These are phyloP conservation scores for Pichia cabralensis DNA, from an alignment of 805 yeast species.

Conservation along the genomic window DNA sequence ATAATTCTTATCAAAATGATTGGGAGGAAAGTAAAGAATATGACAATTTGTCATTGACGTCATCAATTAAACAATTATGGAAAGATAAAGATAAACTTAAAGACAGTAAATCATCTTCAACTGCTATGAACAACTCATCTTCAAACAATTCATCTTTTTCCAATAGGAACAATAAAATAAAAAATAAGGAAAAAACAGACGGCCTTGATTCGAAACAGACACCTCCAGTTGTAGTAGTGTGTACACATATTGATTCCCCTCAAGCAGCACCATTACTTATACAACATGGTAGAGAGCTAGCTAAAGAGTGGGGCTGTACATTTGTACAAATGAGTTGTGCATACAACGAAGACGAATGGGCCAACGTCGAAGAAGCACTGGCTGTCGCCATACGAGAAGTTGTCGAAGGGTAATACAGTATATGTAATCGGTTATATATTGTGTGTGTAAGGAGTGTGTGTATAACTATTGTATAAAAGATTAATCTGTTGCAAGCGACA, in stretches of 20 bases:
- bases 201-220: background rate
- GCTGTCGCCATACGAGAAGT: slow-evolving; percentile 47
- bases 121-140: too few relatives aligned
- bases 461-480: too few relatives aligned
- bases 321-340: slow-evolving; percentile 52
- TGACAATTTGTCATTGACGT: slow-evolving; percentile 52
- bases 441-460: too few relatives aligned
- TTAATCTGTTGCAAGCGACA: too few relatives aligned
- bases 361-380: slow-evolving; percentile 46
- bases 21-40: slow-evolving; percentile 61
- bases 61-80: slow-evolving; percentile 51
- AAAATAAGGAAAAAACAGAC: slow-evolving; percentile 1
- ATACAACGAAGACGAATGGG: slow-evolving; percentile 26
- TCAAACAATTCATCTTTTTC: too few relatives aligned
- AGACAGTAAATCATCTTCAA: too few relatives aligned
- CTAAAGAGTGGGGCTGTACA: slow-evolving; percentile 53
- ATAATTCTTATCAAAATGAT: slow-evolving; percentile 38
- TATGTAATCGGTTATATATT: too few relatives aligned
- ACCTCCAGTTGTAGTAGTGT: slow-evolving; percentile 62
- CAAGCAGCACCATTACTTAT: slow-evolving; percentile 52
- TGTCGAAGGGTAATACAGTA: slow-evolving; percentile 1
- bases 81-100: slow-evolving; percentile 23
- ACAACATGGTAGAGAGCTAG: slow-evolving; percentile 47
- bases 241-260: slow-evolving; percentile 50
- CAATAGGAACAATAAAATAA: background rate